Evolutionary conservation across 225 moss, liverwort and hornwort genomes (phyloP), one percentile per base, ranked within the genome.

Genomic region (Antitrichia curtipendula): DNA sequence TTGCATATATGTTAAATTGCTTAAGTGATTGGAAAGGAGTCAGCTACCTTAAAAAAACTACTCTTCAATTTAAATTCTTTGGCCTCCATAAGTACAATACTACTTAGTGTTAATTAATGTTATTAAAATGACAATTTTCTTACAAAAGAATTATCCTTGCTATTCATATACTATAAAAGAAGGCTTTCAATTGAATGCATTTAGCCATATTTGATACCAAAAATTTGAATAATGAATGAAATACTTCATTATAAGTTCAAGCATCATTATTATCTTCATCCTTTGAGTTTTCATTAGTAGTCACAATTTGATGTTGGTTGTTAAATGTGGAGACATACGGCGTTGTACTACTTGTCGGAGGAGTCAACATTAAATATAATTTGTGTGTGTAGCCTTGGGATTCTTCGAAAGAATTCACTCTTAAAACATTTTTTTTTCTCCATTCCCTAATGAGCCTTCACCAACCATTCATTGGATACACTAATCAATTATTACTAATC

Each of bases 261-360:
- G 21, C 7, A 32, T 1, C 13, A 4, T 1, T 13, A 20, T 34
- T 75, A 34, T 50, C 34, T 45, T 13, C 12, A 12, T 49, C 12
- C 12, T 75, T 21, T 2, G 5, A 32, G 13, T 32, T 50, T 47
- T 75, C 5, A 75, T 13, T 52, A 52, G 50, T 34, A 13, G 5
- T 0, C 1, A 34, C 34, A 50, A 75, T 34, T 75, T 20, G 13
- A 21, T 21, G 34, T 8, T 21, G 1, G 1, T 0, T 0, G 1
- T 12, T 20, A 13, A 2, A 13, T 22, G 3, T 34, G 1, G 13
- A 50, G 22, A 3, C 13, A 75, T 8, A 2, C 4, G 2, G 7
- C 0, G 2, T 20, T 1, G 1, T 12, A 47, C 3, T 29, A 34
- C 7, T 75, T 32, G 2, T 20, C 6, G 2, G 1, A 73, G 0